These are phyloP conservation scores for Galium porrigens DNA, from an alignment of 305 asterid species.

Conservation along the genomic window DNA sequence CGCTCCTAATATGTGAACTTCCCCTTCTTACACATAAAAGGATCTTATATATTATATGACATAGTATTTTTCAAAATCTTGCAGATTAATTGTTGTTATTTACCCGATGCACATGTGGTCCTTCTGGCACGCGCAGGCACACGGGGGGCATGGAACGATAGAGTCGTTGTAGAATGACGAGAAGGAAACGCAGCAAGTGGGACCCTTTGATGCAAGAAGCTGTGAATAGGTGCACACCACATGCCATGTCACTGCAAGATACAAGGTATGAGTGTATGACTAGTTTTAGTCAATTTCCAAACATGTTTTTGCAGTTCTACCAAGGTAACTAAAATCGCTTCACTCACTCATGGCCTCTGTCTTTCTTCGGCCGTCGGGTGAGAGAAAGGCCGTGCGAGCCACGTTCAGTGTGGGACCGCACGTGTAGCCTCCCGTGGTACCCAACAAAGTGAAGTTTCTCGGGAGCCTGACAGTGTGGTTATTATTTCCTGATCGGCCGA, in stretches of 20 bases:
- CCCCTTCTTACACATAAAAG: neutral
- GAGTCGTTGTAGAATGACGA: conserved; percentile 18
- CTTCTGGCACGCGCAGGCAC: conserved; percentile 19
- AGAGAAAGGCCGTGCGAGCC: conserved; percentile 1
- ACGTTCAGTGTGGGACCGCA: conserved; percentile 14
- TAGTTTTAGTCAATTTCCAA: neutral
- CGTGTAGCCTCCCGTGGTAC: conserved; percentile 17
- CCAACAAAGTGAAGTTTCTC: conserved; percentile 15
- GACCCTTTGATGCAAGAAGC: conserved; percentile 8
- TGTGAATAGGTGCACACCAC: conserved; percentile 18
- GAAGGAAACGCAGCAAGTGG: conserved; percentile 18
- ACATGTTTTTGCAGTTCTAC: neutral
- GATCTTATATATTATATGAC: neutral
- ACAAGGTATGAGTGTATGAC: neutral
- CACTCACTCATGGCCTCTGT: conserved; percentile 16
- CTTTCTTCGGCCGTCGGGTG: conserved; percentile 8
- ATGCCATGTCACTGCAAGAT: conserved; percentile 20
- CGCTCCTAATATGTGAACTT: neutral
- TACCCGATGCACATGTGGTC: conserved; percentile 6
- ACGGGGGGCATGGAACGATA: conserved; percentile 17
- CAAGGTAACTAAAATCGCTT: neutral
- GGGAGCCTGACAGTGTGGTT: conserved; percentile 15
- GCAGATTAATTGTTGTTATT: neutral
- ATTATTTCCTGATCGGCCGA: conserved; percentile 16
- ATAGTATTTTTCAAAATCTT: conserved; percentile 3